Conservation (phyloP, 257 asterid species). For the Lithospermum erythrorhizon region DNA sequence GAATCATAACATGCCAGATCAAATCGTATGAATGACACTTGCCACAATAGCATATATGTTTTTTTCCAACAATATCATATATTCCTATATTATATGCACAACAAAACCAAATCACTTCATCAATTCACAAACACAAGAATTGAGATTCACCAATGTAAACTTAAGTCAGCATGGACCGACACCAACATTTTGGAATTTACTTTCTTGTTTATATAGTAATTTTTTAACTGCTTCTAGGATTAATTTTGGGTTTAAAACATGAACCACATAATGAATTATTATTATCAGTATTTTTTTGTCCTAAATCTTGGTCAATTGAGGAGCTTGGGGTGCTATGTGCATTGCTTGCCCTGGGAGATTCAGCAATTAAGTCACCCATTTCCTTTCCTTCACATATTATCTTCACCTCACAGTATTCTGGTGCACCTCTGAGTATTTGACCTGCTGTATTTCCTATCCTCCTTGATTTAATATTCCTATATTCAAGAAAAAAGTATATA, state of each 20-base stretch:
- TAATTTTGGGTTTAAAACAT: slow-evolving; percentile 12
- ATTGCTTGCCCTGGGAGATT: slow-evolving; percentile 14
- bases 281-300: not conserved
- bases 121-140: not conserved
- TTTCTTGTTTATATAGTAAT: not conserved
- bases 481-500: too few species aligned
- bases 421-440: slow-evolving; percentile 41
- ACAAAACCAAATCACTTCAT: not conserved
- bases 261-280: not conserved
- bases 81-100: not conserved
- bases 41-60: too few species aligned
- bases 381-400: slow-evolving; percentile 74
- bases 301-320: slow-evolving; percentile 6
- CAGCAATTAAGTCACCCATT: slow-evolving; percentile 13
- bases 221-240: not conserved
- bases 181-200: too few species aligned
- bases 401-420: slow-evolving; percentile 60
- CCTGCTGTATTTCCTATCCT: slow-evolving; percentile 34
- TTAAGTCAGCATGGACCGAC: too few species aligned
- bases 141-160: not conserved
- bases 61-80: too few species aligned
- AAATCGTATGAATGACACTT: too few species aligned
- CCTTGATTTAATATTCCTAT: slow-evolving; percentile 40
- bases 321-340: slow-evolving; percentile 8
- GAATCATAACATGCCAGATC: too few species aligned